Evolutionary conservation across 2,329 filamentous ascomycete species (phyloP), one percentile per base, ranked within the genome.

Genomic region (Pseudogymnoascus sp.): DNA sequence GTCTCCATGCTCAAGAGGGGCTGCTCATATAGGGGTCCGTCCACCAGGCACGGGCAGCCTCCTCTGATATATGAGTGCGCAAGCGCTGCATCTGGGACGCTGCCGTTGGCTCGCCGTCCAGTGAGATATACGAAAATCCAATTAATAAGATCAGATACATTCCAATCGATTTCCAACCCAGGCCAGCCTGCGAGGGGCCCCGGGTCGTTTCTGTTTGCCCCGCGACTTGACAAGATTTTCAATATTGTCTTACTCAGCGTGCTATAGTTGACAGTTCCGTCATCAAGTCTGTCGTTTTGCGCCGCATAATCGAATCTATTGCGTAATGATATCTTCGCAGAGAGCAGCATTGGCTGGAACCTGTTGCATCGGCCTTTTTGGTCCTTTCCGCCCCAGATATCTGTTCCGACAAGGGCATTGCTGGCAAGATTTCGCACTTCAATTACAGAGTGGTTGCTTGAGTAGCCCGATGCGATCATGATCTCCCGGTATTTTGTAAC

Each of bases 241-340:
- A 88, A 75, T 13, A 92, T 78, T 0, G 79, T 78, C 75, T 91
- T 91, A 76, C 85, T 87, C 13, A 92, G 78, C 9, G 77, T 80
- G 1, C 89, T 89, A 70, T 93, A 93, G 76, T 93, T 88, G 23
- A 91, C 84, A 1, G 89, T 92, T 71, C 88, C 88, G n/a, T 75
- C 74, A 53, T 84, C 82, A 35, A 93, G 81, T 7, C 76, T 76
- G 75, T 93, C 89, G 4, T 74, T 74, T 1, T 78, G 70, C 0
- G 86, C 84, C 1, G 87, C 83, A 0, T 80, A 78, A 59, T 76
- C 77, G 70, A 91, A 91, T 0, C 80, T 73, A 7, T 76, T 71
- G 13, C 75, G 73, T 65, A 91, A 80, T 2, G 78, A 80, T 3
- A 91, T 78, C 19, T 81, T 79, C 35, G 84, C 81, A 4, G 85